Evolutionary conservation across 139 green algal genomes (phyloP), one percentile per base, ranked within the genome.

Genomic region (Spirogloea muscicola): DNA sequence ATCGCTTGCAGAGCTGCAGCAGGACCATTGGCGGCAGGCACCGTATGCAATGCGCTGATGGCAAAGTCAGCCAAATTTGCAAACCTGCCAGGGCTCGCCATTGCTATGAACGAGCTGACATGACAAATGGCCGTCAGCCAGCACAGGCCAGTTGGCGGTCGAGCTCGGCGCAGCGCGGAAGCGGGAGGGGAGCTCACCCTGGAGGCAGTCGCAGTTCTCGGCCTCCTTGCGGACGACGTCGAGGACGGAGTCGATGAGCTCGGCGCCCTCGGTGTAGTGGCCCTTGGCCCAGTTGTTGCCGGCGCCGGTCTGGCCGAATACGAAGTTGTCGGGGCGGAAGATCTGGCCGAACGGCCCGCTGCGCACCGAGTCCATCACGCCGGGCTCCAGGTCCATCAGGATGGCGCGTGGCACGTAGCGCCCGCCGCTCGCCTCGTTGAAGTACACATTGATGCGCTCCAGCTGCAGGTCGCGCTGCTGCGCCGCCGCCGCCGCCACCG

Each of bases 261-360:
- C 93, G 66, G 93, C 93, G 71, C 93, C 93, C 88, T 98, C 93
- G 18, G 93, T 98, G 93, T 98, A 98, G 88, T 98, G 93, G n/a
- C 93, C 93, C 88, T 98, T 98, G 63, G 93, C 93, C 93, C 93
- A 98, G 91, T 98, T 98, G 88, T 98, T 98, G 40, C 93, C 93
- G 34, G 94, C 94, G 27, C 93, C 93, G 64, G 90, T 95, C 88
- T 97, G 93, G 38, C 94, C 92, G 68, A 98, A 97, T 6, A 97
- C 89, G 76, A 98, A 97, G 90, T 97, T 97, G 84, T 97, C 94
- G 10, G 94, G 94, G 74, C 91, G 85, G 86, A 94, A 95, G 64
- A 96, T 92, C 85, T 97, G 94, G 71, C 94, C 94, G 72, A 90
- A 98, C 34, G 92, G 94, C 18, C 94, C 94, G n/a, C 91, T 94